Evolutionary conservation across 1,139 yeast species (phyloP).

Genomic region (Eremothecium gossypii): DNA sequence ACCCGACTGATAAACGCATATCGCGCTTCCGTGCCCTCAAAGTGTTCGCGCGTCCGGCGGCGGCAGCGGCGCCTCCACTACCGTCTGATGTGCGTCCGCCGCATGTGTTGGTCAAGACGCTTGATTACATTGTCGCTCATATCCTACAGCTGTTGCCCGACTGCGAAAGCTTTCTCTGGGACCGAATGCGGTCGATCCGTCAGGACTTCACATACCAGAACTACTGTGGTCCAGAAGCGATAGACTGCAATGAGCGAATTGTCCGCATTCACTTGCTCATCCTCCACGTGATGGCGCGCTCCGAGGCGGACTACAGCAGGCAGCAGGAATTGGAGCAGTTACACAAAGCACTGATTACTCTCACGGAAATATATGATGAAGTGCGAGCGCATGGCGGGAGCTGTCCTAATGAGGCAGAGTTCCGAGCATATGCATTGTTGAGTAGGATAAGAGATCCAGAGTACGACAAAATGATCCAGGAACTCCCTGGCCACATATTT

Average conservation of each 20-base stretch:
- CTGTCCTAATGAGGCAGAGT: slow-evolving; percentile 86
- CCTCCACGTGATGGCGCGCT: slow-evolving; percentile 79
- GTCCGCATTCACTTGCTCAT: slow-evolving; percentile 81
- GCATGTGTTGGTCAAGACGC: slow-evolving; percentile 49
- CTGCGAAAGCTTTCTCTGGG: slow-evolving; percentile 93
- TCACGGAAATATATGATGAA: slow-evolving; percentile 80
- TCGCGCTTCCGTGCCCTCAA: slow-evolving; percentile 64
- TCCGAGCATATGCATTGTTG: slow-evolving; percentile 76
- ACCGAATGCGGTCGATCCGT: slow-evolving; percentile 92
- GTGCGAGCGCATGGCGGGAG: slow-evolving; percentile 59
- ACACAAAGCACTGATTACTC: slow-evolving; percentile 82
- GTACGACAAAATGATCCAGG: slow-evolving; percentile 66
- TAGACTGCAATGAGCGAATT: slow-evolving; percentile 85
- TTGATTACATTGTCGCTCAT: slow-evolving; percentile 60
- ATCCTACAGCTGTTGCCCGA: slow-evolving; percentile 64
- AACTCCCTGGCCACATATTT: slow-evolving; percentile 50
- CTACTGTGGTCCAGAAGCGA: slow-evolving; percentile 86
- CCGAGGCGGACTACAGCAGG: slow-evolving; percentile 68
- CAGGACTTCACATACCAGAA: slow-evolving; percentile 97
- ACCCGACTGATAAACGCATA: slow-evolving; percentile 48
- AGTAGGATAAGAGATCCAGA: slow-evolving; percentile 82
- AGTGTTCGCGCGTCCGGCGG: slow-evolving; percentile 94
- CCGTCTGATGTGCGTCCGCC: slow-evolving; percentile 99
- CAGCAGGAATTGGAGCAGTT: slow-evolving; percentile 95
- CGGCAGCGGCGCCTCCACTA: slow-evolving; percentile 96